Evolutionary conservation across 768 basidiomycete species (phyloP).

Genomic region (Mycena crocata): DNA sequence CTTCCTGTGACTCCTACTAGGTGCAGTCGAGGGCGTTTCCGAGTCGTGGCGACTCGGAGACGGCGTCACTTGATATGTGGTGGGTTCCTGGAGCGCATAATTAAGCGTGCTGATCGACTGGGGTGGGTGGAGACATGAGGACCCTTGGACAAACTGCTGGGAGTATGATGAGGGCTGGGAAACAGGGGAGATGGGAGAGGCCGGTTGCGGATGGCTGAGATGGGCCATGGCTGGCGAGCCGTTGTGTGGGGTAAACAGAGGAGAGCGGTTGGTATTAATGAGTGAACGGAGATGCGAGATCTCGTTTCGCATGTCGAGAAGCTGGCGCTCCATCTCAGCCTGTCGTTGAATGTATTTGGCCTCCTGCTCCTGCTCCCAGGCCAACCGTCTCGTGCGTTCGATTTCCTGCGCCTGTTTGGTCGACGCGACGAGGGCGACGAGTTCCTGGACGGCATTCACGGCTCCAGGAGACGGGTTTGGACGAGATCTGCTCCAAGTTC

Average conservation of each 20-base stretch:
- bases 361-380: slow-evolving; percentile 82
- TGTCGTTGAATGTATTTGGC: slow-evolving; percentile 64
- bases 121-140: slow-evolving; percentile 36
- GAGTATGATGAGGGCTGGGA: slow-evolving; percentile 45
- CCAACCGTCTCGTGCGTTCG: slow-evolving; percentile 67
- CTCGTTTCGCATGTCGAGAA: slow-evolving; percentile 67
- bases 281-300: slow-evolving; percentile 58
- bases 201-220: slow-evolving; percentile 41
- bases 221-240: slow-evolving; percentile 45
- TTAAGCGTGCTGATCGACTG: slow-evolving; percentile 14
- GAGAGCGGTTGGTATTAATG: slow-evolving; percentile 41
- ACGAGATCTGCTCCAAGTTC: slow-evolving; percentile 31
- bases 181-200: slow-evolving; percentile 53
- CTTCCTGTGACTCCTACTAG: slow-evolving; percentile 40
- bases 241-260: slow-evolving; percentile 32
- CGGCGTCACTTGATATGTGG: slow-evolving; percentile 38
- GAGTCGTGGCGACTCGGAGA: slow-evolving; percentile 47
- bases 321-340: slow-evolving; percentile 67
- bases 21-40: slow-evolving; percentile 23
- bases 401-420: slow-evolving; percentile 70
- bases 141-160: slow-evolving; percentile 53
- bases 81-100: slow-evolving; percentile 33
- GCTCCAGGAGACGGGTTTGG: slow-evolving; percentile 49
- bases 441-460: slow-evolving; percentile 65
- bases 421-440: slow-evolving; percentile 67